A percentile compares a stretch with the other conserved stretches of the same genome.
Evolutionary conservation across 805 yeast species (phyloP).

Genomic region (Suhomyces canberraensis): DNA sequence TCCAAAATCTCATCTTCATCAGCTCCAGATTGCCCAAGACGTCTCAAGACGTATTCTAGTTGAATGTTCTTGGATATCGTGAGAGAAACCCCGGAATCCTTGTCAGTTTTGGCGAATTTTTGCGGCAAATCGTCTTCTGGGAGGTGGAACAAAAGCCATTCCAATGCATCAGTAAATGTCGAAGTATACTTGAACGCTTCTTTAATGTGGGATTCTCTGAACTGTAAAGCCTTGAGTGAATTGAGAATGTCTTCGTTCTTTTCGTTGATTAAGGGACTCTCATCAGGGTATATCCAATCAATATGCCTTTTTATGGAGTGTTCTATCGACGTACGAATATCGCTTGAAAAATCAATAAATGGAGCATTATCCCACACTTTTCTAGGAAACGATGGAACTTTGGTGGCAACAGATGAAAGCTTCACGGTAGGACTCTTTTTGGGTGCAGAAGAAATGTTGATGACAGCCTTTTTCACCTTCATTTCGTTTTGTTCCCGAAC

Average conservation of each 20-base stretch:
- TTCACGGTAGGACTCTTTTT: background rate
- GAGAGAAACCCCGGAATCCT: slow-evolving; percentile 56
- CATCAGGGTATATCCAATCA: slow-evolving; percentile 44
- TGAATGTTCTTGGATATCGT: slow-evolving; percentile 54
- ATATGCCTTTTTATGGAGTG: slow-evolving; percentile 54
- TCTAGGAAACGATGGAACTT: slow-evolving; percentile 32
- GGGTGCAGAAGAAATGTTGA: slow-evolving; percentile 29
- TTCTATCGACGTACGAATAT: slow-evolving; percentile 63
- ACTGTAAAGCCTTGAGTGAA: slow-evolving; percentile 48
- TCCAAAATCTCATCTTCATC: slow-evolving; percentile 61
- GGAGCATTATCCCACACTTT: slow-evolving; percentile 73
- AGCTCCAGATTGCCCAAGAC: slow-evolving; percentile 65
- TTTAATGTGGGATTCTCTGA: slow-evolving; percentile 61
- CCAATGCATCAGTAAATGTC: slow-evolving; percentile 52
- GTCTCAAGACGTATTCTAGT: slow-evolving; percentile 54
- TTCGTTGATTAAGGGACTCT: slow-evolving; percentile 5
- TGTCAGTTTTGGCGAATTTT: slow-evolving; percentile 53
- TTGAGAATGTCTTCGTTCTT: slow-evolving; percentile 7
- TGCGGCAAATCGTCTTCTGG: slow-evolving; percentile 93
- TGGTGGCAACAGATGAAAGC: slow-evolving; percentile 16
- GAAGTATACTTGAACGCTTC: slow-evolving; percentile 67
- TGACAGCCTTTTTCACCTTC: slow-evolving; percentile 47
- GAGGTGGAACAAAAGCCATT: slow-evolving; percentile 80
- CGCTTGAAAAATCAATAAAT: slow-evolving; percentile 63
- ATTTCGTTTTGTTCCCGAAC: slow-evolving; percentile 46